Evolutionary conservation across 305 asterid genomes (phyloP).

Genomic region (Fraxinus latifolia): DNA sequence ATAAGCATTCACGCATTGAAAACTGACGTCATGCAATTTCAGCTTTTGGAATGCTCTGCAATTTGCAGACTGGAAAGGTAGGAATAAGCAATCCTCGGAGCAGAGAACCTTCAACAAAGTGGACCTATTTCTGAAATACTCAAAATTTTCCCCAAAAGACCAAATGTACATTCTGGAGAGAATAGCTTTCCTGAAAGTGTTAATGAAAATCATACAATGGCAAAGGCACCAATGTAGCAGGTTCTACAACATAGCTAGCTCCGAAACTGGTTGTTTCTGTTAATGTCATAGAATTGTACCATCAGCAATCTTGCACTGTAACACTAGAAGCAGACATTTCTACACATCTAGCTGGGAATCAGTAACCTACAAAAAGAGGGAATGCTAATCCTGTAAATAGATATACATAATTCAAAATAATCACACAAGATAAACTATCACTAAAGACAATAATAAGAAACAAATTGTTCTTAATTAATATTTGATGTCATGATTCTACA

Average conservation of each 20-base stretch:
- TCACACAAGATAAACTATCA: not conserved
- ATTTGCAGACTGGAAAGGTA: not conserved
- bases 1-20: not conserved
- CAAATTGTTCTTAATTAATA: not conserved
- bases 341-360: not conserved
- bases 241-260: not conserved
- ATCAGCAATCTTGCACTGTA: not conserved
- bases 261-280: not conserved
- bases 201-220: not conserved
- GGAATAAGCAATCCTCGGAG: not conserved
- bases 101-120: not conserved
- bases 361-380: not conserved
- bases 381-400: not conserved
- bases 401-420: not conserved
- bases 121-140: not conserved
- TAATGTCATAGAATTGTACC: not conserved
- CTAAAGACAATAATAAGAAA: not conserved
- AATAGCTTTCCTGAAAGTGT: not conserved
- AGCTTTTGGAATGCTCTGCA: not conserved
- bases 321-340: not conserved
- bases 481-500: not conserved
- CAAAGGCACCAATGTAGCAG: not conserved
- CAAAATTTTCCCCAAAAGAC: conserved; percentile 1
- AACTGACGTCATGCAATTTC: not conserved
- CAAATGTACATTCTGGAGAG: not conserved